Conservation (phyloP, 495 filamentous ascomycete species). For the Aspergillus coremiiformis region DNA sequence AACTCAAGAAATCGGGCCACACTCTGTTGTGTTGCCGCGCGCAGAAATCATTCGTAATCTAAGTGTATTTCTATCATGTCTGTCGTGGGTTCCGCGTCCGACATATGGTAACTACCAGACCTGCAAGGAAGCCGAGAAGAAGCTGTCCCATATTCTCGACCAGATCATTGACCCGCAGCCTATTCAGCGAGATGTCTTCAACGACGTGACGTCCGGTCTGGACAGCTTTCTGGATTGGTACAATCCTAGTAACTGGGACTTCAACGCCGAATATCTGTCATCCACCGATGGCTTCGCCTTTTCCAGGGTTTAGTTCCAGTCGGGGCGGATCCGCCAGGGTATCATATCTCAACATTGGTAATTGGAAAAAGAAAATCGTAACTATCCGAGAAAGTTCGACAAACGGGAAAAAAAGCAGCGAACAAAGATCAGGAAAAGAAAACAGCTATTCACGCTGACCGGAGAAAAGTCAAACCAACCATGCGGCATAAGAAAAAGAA, state of each 20-base stretch:
- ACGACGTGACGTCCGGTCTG: conserved; percentile 29
- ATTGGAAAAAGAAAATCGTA: background rate
- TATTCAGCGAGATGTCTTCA: conserved; percentile 22
- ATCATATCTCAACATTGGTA: conserved; percentile 3
- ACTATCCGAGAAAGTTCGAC: background rate
- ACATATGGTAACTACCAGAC: conserved; percentile 47
- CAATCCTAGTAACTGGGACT: conserved; percentile 31
- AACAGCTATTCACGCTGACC: background rate
- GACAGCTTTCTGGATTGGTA: conserved; percentile 36
- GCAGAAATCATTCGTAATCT: conserved; percentile 58
- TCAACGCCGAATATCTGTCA: conserved; percentile 28
- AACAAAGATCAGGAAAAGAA: background rate
- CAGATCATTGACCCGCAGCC: conserved; percentile 35
- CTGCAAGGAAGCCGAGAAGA: conserved; percentile 42
- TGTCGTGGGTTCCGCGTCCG: conserved; percentile 48
- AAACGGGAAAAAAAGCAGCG: background rate
- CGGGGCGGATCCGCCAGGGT: conserved; percentile 4
- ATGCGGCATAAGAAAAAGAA: background rate
- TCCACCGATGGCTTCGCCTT: conserved; percentile 17
- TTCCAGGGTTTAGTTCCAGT: conserved; percentile 5
- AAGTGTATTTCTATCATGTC: conserved; percentile 52
- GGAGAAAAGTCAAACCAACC: no score
- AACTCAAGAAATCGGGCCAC: conserved; percentile 34
- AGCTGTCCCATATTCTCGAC: conserved; percentile 37
- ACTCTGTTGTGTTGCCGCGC: conserved; percentile 39